A percentile compares a stretch with the other conserved stretches of the same genome.
Evolutionary conservation across 163 green algal genomes (phyloP).

Genomic region (Prototheca wickerhamii): DNA sequence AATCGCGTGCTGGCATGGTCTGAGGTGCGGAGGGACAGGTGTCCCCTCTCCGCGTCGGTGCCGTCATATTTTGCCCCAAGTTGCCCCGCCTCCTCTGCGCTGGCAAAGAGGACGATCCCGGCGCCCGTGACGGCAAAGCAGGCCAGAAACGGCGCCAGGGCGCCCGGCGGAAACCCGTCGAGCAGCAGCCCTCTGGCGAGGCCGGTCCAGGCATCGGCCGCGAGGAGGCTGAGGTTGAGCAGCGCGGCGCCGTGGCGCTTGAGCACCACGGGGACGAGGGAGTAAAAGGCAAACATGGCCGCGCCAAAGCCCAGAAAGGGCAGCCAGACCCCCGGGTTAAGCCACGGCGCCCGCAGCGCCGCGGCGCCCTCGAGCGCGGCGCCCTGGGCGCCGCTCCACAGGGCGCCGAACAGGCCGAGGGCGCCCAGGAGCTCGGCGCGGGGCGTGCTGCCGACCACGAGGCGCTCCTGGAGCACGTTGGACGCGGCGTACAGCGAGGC

Average conservation of each 20-base stretch:
- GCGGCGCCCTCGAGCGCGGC: constrained; percentile 36
- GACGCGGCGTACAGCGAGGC: constrained; percentile 50
- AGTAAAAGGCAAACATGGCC: constrained; percentile 55
- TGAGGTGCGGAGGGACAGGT: no score
- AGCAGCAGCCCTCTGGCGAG: constrained; percentile 32
- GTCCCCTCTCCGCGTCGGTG: no score
- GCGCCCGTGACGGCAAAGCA: constrained; percentile 14
- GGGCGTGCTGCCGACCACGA: constrained; percentile 27
- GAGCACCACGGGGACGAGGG: constrained; percentile 48
- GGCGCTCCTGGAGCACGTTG: constrained; percentile 59
- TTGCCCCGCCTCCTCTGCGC: not conserved
- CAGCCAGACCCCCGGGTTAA: constrained; percentile 6
- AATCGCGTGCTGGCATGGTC: no score
- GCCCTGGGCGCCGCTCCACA: constrained; percentile 36
- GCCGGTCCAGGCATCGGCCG: constrained; percentile 55
- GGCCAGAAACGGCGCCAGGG: constrained; percentile 6
- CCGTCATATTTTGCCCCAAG: no score
- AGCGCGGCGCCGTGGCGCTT: constrained; percentile 47
- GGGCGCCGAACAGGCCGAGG: constrained; percentile 33
- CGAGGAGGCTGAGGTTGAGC: constrained; percentile 68
- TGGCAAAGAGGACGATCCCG: constrained; percentile 21
- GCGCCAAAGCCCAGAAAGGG: constrained; percentile 41
- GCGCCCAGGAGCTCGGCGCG: constrained; percentile 39
- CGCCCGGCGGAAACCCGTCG: constrained; percentile 10
- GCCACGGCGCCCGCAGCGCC: constrained; percentile 11